These are phyloP conservation scores for Leishmania martiniquensis DNA, from an alignment of 208 protist species.

Conservation along the genomic window DNA sequence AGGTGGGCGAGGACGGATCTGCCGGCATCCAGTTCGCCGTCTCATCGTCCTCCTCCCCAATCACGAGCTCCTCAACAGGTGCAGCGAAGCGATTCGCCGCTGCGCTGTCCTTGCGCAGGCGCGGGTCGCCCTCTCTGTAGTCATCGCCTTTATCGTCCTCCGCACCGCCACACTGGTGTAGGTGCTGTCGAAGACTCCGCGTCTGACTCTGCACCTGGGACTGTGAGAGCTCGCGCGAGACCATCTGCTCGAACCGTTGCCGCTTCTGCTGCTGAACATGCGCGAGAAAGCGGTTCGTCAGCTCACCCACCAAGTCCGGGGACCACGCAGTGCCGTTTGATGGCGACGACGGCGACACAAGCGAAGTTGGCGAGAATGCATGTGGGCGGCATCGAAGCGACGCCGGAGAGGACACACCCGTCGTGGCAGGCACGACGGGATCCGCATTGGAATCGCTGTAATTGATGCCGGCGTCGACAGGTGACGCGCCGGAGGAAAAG, in stretches of 20 bases:
- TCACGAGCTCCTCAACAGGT: slow-evolving; percentile 59
- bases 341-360: slow-evolving; percentile 29
- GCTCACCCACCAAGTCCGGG: slow-evolving; percentile 45
- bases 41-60: slow-evolving; percentile 60
- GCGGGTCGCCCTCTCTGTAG: not conserved
- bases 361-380: slow-evolving; percentile 14
- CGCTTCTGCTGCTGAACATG: slow-evolving; percentile 59
- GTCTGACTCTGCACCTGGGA: slow-evolving; percentile 47
- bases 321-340: slow-evolving; percentile 66
- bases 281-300: slow-evolving; percentile 82
- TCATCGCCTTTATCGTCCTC: not conserved
- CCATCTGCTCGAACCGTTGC: slow-evolving; percentile 61
- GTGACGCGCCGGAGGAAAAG: not conserved
- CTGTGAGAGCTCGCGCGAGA: slow-evolving; percentile 62
- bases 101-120: not conserved
- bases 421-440: too few relatives aligned
- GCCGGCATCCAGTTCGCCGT: slow-evolving; percentile 44
- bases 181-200: slow-evolving; percentile 3
- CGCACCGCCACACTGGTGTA: not conserved
- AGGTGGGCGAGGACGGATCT: slow-evolving; percentile 15
- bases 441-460: not conserved
- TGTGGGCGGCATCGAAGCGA: slow-evolving; percentile 10
- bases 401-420: not conserved
- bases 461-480: not conserved
- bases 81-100: slow-evolving; percentile 9